Percentiles rank a stretch among this genome's conserved stretches.
Evolutionary conservation across 768 basidiomycete species (phyloP).

Genomic region (Tricholoma sp.): DNA sequence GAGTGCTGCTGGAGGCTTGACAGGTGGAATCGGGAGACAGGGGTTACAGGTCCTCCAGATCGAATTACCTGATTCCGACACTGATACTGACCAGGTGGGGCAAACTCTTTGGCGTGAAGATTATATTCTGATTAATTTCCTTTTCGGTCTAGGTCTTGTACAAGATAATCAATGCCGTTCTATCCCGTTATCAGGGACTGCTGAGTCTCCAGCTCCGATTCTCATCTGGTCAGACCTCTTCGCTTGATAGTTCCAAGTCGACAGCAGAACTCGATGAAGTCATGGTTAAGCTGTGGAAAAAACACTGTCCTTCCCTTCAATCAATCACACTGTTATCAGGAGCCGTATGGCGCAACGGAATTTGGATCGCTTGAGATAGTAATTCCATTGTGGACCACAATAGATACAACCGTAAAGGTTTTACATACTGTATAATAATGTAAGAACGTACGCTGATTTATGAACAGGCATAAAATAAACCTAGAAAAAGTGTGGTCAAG

Average conservation of each 20-base stretch:
- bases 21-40: constrained; percentile 13
- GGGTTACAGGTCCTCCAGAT: constrained; percentile 26
- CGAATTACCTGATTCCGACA: constrained; percentile 20
- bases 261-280: constrained; percentile 9
- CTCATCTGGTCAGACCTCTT: constrained; percentile 1
- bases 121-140: background rate
- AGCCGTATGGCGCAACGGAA: constrained; percentile 15
- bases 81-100: constrained; percentile 31
- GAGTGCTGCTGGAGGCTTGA: constrained; percentile 34
- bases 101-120: background rate
- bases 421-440: background rate
- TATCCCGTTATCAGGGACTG: constrained; percentile 36
- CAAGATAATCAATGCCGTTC: constrained; percentile 32
- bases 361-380: background rate
- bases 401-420: background rate
- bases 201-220: constrained; percentile 23
- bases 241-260: background rate
- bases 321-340: constrained; percentile 25
- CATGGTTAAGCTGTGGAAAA: constrained; percentile 20
- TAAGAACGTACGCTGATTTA: too few species aligned
- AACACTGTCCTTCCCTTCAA: constrained; percentile 22
- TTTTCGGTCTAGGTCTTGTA: constrained; percentile 27
- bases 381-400: background rate
- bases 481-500: too few species aligned
- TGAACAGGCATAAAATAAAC: too few species aligned